Evolutionary conservation across 1,139 yeast genomes (phyloP).

Genomic region (Yamadazyma atmosphaerica): DNA sequence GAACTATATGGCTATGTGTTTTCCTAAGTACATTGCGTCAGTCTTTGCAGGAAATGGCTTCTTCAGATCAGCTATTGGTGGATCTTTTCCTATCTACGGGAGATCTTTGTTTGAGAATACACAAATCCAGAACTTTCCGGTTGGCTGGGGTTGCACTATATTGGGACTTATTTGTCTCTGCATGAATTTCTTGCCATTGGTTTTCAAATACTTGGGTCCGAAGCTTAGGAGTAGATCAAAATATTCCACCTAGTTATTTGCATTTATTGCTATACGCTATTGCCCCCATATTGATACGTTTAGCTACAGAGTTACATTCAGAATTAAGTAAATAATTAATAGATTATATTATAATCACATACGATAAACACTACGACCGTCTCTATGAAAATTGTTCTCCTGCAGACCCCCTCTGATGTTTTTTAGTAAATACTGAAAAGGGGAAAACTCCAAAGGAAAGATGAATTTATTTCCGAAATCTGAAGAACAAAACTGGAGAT

Average conservation of each 20-base stretch:
- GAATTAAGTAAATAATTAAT: no score
- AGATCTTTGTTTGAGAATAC: not conserved
- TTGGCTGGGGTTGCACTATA: not conserved
- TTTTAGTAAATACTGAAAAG: no score
- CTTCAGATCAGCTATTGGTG: slow-evolving; percentile 1
- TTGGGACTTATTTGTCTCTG: not conserved
- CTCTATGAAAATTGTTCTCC: no score
- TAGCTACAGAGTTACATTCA: no score
- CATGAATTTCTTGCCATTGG: not conserved
- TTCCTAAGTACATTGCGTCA: not conserved
- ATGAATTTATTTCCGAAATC: no score
- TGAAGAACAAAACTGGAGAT: no score
- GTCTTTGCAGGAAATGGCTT: not conserved
- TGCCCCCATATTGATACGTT: no score
- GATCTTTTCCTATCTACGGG: not conserved
- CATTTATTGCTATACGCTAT: no score
- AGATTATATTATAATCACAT: no score
- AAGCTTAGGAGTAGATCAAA: not conserved
- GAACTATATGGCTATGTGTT: slow-evolving; percentile 1
- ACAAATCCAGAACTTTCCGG: not conserved
- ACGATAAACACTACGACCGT: no score
- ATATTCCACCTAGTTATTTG: slow-evolving; percentile 1
- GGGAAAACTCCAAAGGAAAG: no score
- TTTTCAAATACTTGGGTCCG: not conserved
- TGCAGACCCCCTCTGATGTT: no score